Conservation (phyloP, 176 grass and related monocot genomes). For the Tuctoria greenei region DNA sequence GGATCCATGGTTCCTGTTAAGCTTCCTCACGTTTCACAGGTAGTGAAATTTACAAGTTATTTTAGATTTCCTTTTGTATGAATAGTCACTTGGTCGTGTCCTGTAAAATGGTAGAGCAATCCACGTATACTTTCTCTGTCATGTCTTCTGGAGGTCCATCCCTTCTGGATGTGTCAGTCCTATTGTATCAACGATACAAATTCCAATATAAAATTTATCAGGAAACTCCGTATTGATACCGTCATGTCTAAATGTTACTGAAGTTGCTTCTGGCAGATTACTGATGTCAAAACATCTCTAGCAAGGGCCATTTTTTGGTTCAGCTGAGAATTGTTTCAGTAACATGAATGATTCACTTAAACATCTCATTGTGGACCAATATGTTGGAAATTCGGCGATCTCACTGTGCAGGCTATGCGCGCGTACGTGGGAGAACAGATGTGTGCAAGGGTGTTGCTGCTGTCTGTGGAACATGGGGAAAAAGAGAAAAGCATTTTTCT, state of each 20-base stretch:
- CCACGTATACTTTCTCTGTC: background rate
- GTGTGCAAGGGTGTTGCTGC: no score
- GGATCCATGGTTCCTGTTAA: constrained; percentile 23
- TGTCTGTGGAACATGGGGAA: no score
- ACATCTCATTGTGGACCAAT: no score
- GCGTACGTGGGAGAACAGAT: no score
- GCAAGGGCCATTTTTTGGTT: background rate
- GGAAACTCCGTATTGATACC: background rate
- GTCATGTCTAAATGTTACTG: background rate
- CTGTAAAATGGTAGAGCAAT: background rate
- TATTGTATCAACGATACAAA: background rate
- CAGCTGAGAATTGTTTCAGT: no score
- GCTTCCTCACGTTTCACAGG: constrained; percentile 47
- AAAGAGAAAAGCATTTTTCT: no score
- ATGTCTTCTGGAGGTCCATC: background rate
- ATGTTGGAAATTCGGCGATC: no score
- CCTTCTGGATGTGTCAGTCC: background rate
- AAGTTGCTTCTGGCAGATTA: background rate
- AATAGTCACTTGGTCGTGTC: background rate
- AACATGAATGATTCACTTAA: no score
- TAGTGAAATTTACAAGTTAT: constrained; percentile 18
- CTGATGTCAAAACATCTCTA: background rate
- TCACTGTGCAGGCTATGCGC: no score
- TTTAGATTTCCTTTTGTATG: background rate
- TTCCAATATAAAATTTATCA: background rate